Evolutionary conservation across 441 rosid genomes (phyloP).

Genomic region (Euphorbia schlechtendalii): DNA sequence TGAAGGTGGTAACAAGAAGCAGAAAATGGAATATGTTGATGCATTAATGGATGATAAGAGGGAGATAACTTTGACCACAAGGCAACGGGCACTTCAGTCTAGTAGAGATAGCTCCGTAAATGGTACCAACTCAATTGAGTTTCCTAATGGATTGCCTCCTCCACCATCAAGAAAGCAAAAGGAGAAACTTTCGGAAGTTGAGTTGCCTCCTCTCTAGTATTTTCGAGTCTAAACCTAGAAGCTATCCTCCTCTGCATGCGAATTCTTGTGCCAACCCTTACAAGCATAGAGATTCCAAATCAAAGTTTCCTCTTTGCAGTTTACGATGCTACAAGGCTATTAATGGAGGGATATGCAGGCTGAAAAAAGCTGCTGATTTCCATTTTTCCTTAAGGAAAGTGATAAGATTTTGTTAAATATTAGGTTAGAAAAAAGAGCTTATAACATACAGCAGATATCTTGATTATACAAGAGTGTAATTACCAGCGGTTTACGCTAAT

Average conservation of each 20-base stretch:
- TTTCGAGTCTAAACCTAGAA: conserved; percentile 44
- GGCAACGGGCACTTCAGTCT: conserved; percentile 92
- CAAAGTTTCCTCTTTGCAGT: conserved; percentile 89
- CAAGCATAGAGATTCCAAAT: conserved; percentile 79
- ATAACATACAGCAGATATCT: no score
- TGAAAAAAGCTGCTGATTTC: no score
- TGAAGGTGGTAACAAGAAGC: conserved; percentile 47
- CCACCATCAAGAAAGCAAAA: conserved; percentile 80
- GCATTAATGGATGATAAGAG: conserved; percentile 45
- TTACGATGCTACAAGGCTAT: conserved; percentile 81
- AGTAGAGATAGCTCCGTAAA: conserved; percentile 50
- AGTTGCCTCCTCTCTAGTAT: conserved; percentile 81
- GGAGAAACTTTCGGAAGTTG: conserved; percentile 75
- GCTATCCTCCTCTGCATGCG: conserved; percentile 90
- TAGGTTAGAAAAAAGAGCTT: no score
- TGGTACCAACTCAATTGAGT: conserved; percentile 57
- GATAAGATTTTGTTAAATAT: no score
- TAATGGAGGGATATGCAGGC: no score
- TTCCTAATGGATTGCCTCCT: conserved; percentile 91
- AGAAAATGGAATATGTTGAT: conserved; percentile 55
- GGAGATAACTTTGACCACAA: conserved; percentile 72
- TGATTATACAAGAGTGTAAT: no score
- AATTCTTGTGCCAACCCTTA: conserved; percentile 62
- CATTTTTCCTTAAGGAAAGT: no score
- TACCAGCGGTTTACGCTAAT: no score